These are phyloP conservation scores for thale cress (Arabidopsis thaliana) DNA, from an alignment of 345 rosid species.

Conservation along the genomic window TAIR10.1 NC_003076.8:24484501-24485000, in stretches of 20 bases:
- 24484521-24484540: neutral
- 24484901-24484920: slow-evolving; percentile 71
- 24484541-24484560: neutral
- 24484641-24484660: neutral
- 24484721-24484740: neutral
- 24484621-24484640: slow-evolving; percentile 7
- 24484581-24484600: neutral
- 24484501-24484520: neutral
- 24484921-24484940: slow-evolving; percentile 77
- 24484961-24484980: slow-evolving; percentile 62
- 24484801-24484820: slow-evolving; percentile 80
- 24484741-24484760: slow-evolving; percentile 55
- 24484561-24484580: neutral
- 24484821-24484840: slow-evolving; percentile 69
- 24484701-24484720: slow-evolving; percentile 2
- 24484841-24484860: slow-evolving; percentile 74
- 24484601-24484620: neutral
- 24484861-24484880: slow-evolving; percentile 80
- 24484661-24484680: slow-evolving; percentile 3
- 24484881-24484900: slow-evolving; percentile 78
- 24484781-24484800: slow-evolving; percentile 72
- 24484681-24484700: slow-evolving; percentile 17
- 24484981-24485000: too few species aligned
- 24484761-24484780: slow-evolving; percentile 78
- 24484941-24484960: slow-evolving; percentile 88